Evolutionary conservation across 352 stramenopile species (phyloP).

Genomic region (Phytophthora citricola): DNA sequence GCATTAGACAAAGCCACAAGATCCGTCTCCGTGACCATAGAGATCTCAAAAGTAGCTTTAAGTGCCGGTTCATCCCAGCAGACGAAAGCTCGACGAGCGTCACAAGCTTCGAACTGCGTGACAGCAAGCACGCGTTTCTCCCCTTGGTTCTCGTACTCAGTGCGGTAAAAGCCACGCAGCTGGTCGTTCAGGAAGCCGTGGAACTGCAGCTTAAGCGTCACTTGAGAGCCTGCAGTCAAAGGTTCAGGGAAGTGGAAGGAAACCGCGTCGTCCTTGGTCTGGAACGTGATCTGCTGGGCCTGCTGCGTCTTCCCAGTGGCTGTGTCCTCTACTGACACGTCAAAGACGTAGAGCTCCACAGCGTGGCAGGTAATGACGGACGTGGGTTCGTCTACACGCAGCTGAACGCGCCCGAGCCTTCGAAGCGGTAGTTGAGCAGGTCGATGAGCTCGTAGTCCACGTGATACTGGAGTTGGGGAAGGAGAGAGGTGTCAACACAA

Average conservation of each 20-base stretch:
- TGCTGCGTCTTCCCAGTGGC: constrained; percentile 26
- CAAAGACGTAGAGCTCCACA: constrained; percentile 92
- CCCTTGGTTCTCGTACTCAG: constrained; percentile 92
- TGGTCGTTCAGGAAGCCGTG: constrained; percentile 90
- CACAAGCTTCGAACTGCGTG: constrained; percentile 84
- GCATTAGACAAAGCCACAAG: constrained; percentile 97
- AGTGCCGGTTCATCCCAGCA: constrained; percentile 98
- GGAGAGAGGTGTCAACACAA: constrained; percentile 6
- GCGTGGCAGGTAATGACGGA: constrained; percentile 92
- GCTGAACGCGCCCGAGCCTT: constrained; percentile 58
- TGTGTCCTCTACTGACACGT: constrained; percentile 64
- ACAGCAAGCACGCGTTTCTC: constrained; percentile 94
- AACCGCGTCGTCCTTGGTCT: constrained; percentile 61
- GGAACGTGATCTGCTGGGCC: constrained; percentile 58
- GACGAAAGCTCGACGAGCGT: constrained; percentile 94
- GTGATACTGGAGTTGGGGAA: constrained; percentile 47
- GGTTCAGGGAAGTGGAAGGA: constrained; percentile 62
- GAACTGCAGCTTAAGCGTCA: constrained; percentile 61
- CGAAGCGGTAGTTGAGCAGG: constrained; percentile 81
- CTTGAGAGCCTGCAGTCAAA: constrained; percentile 36
- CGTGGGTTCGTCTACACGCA: constrained; percentile 66
- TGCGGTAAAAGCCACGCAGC: constrained; percentile 97
- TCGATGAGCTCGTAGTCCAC: constrained; percentile 83
- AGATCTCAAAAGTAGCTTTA: constrained; percentile 96
- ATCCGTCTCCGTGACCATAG: constrained; percentile 91